Base-by-base conservation (phyloP, 768 basidiomycete genomes). In the Lyophyllum shimeji region DNA sequence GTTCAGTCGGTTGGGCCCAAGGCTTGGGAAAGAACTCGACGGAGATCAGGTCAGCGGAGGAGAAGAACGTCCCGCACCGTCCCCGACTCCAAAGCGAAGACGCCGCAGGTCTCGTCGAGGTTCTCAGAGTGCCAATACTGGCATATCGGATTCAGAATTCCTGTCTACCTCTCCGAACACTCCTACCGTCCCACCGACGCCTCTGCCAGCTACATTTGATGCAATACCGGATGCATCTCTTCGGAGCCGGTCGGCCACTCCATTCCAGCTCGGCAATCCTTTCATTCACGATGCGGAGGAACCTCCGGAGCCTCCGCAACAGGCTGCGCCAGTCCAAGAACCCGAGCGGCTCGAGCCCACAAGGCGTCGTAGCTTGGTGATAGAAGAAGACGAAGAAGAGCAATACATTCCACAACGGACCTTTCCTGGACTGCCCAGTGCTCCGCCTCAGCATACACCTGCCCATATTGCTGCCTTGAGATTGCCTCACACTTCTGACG, bases 381-480 rank as follows among this genome's bases (percentile, higher is more conserved):
- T 90, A 39, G 88, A 87, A 65, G 84, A 87, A 53, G 85, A 87
- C 42, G 87, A 90, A 37, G 86, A 87, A 53, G 72, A 76, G 12
- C 77, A 81, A 43, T 75, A 76, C 31, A 73, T 75, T 24, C 71
- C 70, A 31, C 73, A 74, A 57, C 74, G 73, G 33, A 71, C 69
- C 50, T 75, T 76, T 59, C 73, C 69, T 52, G 71, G 69, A 24
- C 71, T 76, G 18, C 78, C 80, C 20, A 62, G 65, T 31, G 76
- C 81, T 1, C 81, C 77, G 51, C 74, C 75, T 29, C 71, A 74
- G 51, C 76, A 71, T 33, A 67, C 69, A 17, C 72, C 71, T 64
- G 70, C 63, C 39, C 62, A 60, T 23, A 24, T 69, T 21, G 61
- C 69, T 15, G 55, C 68, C 25, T 56, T 70, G 2, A 80, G 79